phyloP scores from a whole-genome alignment of 2,329 filamentous ascomycete species.

The Fulvia fulva region DNA sequence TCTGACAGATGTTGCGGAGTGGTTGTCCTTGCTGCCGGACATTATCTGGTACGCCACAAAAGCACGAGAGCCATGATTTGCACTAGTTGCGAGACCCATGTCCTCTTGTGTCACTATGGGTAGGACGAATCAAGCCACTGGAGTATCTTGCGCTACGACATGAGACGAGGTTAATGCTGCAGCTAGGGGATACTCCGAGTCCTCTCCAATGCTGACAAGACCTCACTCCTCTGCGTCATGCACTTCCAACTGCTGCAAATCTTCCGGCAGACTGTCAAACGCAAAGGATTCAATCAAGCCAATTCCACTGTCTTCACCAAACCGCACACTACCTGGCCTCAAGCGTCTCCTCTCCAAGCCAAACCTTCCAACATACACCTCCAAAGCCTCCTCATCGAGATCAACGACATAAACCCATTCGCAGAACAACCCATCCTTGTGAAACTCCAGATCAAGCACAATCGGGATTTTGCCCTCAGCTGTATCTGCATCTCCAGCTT shows the following conservation, averaged over 20 bases:
- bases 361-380: constrained; percentile 9
- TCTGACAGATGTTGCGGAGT: neutral
- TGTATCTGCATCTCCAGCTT: neutral
- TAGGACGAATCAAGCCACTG: neutral
- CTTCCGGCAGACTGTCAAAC: neutral
- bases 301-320: neutral
- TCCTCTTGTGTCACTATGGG: neutral
- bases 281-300: neutral
- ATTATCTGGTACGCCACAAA: neutral
- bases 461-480: neutral
- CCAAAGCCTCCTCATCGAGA: constrained; percentile 19
- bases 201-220: too few relatives aligned
- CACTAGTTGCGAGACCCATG: neutral
- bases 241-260: neutral
- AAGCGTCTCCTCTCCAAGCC: neutral
- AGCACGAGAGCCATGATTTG: neutral
- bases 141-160: too few relatives aligned
- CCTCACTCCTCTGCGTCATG: too few relatives aligned
- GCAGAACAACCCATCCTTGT: constrained; percentile 21
- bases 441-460: constrained; percentile 19
- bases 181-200: too few relatives aligned
- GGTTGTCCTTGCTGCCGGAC: neutral
- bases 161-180: too few relatives aligned
- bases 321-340: neutral
- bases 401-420: constrained; percentile 31